Evolutionary conservation across 495 filamentous ascomycete genomes (phyloP).

Genomic region (Penicillium longicatenatum): DNA sequence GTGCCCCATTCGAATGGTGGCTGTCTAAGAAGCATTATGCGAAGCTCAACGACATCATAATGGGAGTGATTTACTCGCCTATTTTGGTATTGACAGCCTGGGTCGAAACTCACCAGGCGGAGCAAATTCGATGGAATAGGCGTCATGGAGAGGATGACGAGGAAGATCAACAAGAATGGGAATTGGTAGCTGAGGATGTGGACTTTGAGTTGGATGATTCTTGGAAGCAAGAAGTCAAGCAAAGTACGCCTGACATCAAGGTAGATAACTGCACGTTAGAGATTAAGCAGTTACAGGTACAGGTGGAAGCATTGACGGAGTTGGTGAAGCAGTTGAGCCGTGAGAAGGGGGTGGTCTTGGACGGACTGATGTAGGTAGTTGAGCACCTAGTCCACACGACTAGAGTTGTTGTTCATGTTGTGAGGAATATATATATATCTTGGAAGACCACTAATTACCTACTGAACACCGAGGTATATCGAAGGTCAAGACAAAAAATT

Average conservation of each 20-base stretch:
- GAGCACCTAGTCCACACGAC: neutral
- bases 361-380: slow-evolving; percentile 1
- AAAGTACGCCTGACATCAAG: slow-evolving; percentile 76
- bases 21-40: slow-evolving; percentile 67
- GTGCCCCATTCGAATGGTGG: slow-evolving; percentile 96
- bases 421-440: neutral
- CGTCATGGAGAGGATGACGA: slow-evolving; percentile 86
- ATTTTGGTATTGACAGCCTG: slow-evolving; percentile 77
- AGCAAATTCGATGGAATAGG: slow-evolving; percentile 69
- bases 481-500: too few species aligned
- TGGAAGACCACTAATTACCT: too few species aligned
- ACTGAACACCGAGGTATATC: too few species aligned
- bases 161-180: slow-evolving; percentile 88
- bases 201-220: slow-evolving; percentile 80
- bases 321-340: slow-evolving; percentile 51
- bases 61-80: slow-evolving; percentile 84
- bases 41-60: slow-evolving; percentile 80
- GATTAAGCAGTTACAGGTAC: slow-evolving; percentile 64
- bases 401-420: neutral
- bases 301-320: slow-evolving; percentile 69
- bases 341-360: slow-evolving; percentile 18
- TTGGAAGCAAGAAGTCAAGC: slow-evolving; percentile 75
- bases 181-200: slow-evolving; percentile 69
- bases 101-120: slow-evolving; percentile 71
- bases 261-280: slow-evolving; percentile 69